Conservation (phyloP, 768 basidiomycete species). For the Lepiota brunneoincarnata region DNA sequence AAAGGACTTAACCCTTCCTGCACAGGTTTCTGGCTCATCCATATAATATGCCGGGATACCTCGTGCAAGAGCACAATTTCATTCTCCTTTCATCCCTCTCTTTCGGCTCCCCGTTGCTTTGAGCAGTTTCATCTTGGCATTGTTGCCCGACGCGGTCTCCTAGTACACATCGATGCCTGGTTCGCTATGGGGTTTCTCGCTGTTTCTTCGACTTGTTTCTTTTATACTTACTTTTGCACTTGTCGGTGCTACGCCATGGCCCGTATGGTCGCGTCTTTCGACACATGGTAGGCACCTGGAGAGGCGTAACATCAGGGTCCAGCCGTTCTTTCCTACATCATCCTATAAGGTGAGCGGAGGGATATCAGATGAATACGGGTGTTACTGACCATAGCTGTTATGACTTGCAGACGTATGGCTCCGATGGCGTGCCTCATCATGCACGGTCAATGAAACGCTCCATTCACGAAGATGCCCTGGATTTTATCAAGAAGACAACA, state of each 20-base stretch:
- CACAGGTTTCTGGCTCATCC: too few relatives aligned
- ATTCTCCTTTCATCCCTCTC: too few relatives aligned
- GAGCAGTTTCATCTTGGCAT: too few relatives aligned
- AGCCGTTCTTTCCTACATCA: slow-evolving; percentile 18
- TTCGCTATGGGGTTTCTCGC: too few relatives aligned
- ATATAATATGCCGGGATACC: too few relatives aligned
- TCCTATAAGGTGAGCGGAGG: slow-evolving; percentile 15
- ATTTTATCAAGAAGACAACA: neutral
- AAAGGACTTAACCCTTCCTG: too few relatives aligned
- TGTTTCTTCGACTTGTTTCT: neutral
- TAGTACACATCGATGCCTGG: too few relatives aligned
- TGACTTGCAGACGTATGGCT: neutral
- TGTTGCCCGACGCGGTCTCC: too few relatives aligned
- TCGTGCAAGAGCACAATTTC: too few relatives aligned
- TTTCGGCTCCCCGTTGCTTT: too few relatives aligned
- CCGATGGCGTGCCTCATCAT: neutral
- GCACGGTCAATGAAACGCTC: neutral
- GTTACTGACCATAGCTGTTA: neutral
- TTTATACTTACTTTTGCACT: neutral
- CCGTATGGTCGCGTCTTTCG: slow-evolving; percentile 9
- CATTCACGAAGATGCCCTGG: neutral
- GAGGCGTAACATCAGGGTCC: slow-evolving; percentile 15
- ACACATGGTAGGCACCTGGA: slow-evolving; percentile 16
- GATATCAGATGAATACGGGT: neutral
- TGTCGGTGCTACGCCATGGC: slow-evolving; percentile 14